A percentile compares a stretch with the other conserved stretches of the same genome.
Conservation (phyloP, 768 basidiomycete genomes). For the Phlebiopsis flavidoalba region DNA sequence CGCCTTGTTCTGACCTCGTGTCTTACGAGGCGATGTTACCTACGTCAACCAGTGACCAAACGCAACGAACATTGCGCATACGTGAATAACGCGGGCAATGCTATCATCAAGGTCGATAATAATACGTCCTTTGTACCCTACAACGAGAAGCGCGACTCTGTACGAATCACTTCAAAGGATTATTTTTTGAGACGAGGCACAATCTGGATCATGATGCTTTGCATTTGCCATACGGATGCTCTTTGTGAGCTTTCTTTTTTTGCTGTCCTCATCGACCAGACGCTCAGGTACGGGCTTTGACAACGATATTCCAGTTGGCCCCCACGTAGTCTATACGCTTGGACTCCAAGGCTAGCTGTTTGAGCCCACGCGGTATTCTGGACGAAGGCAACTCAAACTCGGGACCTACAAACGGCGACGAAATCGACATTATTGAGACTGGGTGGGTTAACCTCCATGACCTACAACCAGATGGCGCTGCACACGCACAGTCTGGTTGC, state of each 20-base stretch:
- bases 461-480: slow-evolving; percentile 52
- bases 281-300: too few species aligned
- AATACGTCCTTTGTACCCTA: slow-evolving; percentile 53
- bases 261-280: neutral
- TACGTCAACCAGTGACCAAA: slow-evolving; percentile 46
- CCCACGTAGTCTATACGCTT: neutral
- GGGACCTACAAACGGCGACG: slow-evolving; percentile 31
- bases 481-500: slow-evolving; percentile 41
- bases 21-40: slow-evolving; percentile 52
- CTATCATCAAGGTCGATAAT: slow-evolving; percentile 72
- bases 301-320: neutral
- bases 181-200: slow-evolving; percentile 34
- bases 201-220: slow-evolving; percentile 40
- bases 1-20: slow-evolving; percentile 31
- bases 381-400: slow-evolving; percentile 33
- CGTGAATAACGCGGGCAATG: slow-evolving; percentile 47
- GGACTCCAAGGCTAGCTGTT: too few species aligned
- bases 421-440: slow-evolving; percentile 40
- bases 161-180: slow-evolving; percentile 41
- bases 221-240: slow-evolving; percentile 55
- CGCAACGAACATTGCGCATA: slow-evolving; percentile 54
- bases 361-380: slow-evolving; percentile 26
- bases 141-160: slow-evolving; percentile 56
- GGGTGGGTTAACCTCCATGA: slow-evolving; percentile 48
- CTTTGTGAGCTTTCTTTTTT: too few species aligned